Conservation (phyloP, 495 filamentous ascomycete species). For the Lichenothelia convexa region DNA sequence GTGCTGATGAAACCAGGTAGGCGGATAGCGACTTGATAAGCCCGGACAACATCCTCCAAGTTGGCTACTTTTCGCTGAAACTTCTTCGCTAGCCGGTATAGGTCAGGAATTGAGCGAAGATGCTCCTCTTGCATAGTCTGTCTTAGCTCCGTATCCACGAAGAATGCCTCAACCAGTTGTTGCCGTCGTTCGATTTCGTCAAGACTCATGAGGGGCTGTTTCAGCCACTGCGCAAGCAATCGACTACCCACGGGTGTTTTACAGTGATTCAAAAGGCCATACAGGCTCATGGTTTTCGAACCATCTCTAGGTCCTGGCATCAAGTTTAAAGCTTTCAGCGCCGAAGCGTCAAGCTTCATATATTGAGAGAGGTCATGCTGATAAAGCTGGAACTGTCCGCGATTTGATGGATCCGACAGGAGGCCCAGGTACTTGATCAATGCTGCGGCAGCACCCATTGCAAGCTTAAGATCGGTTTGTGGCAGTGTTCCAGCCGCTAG, state of each 20-base stretch:
- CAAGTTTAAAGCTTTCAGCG: slow-evolving; percentile 81
- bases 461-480: slow-evolving; percentile 84
- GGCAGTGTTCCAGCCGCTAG: slow-evolving; percentile 56
- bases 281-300: slow-evolving; percentile 93
- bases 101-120: slow-evolving; percentile 78
- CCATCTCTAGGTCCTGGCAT: slow-evolving; percentile 94
- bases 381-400: slow-evolving; percentile 90
- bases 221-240: slow-evolving; percentile 87
- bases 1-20: slow-evolving; percentile 79
- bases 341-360: slow-evolving; percentile 96
- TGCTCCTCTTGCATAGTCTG: slow-evolving; percentile 98
- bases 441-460: slow-evolving; percentile 88
- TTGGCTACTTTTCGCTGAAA: slow-evolving; percentile 84
- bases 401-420: slow-evolving; percentile 79
- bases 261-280: slow-evolving; percentile 89
- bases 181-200: slow-evolving; percentile 81
- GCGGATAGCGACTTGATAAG: slow-evolving; percentile 86
- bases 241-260: slow-evolving; percentile 89
- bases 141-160: slow-evolving; percentile 77
- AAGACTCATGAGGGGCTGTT: slow-evolving; percentile 89
- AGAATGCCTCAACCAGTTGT: slow-evolving; percentile 88
- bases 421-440: slow-evolving; percentile 92
- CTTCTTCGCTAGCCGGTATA: slow-evolving; percentile 83
- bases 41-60: slow-evolving; percentile 85
- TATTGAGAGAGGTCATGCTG: slow-evolving; percentile 95